Base-by-base conservation (phyloP, 345 rosid species). In the Acer negundo region DNA sequence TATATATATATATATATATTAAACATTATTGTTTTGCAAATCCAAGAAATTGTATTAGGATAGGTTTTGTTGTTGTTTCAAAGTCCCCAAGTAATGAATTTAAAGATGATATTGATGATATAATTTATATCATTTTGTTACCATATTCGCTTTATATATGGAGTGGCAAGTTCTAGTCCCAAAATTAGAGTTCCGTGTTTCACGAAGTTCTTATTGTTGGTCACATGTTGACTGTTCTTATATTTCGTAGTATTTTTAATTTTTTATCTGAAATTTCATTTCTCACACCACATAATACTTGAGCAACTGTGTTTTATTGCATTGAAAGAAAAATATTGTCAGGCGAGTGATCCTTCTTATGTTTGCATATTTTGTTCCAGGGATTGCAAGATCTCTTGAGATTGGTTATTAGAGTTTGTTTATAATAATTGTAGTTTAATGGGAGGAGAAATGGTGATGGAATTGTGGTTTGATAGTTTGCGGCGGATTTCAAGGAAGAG, bases 391-490 rank as follows among this genome's bases (percentile, higher is more conserved):
- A 63, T 51, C 15, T 61, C 24, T 69, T 76, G 76, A 71, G 61
- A 75, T 61, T 46, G 47, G 42, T 72, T 56, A 17, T 72, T 73
- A 67, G 83, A 44, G 58, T 67, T 71, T 55, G 10, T 78, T 65
- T 51, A 24, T 47, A 35, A 65, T 75, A 38, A 26, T 53, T 70
- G 42, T 63, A 40, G 16, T 80, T 75, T 22, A 19, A 87, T 80
- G 84, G 81, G 87, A n/a, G 77, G 83, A 23, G 86, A 83, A 44
- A 87, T 82, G 85, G 84, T 80, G 64, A 67, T 53, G 19, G 89
- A 91, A 42, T 85, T 90, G 3, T 88, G 93, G 92, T 82, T 91
- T 67, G 82, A 87, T 64, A 80, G 71, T 79, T 76, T 84, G 59
- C 68, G 87, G 86, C 62, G 82, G 87, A 80, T 63, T 31, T 74